phyloP scores from a whole-genome alignment of 83 land plant genomes.

The Thuja plicata region DNA sequence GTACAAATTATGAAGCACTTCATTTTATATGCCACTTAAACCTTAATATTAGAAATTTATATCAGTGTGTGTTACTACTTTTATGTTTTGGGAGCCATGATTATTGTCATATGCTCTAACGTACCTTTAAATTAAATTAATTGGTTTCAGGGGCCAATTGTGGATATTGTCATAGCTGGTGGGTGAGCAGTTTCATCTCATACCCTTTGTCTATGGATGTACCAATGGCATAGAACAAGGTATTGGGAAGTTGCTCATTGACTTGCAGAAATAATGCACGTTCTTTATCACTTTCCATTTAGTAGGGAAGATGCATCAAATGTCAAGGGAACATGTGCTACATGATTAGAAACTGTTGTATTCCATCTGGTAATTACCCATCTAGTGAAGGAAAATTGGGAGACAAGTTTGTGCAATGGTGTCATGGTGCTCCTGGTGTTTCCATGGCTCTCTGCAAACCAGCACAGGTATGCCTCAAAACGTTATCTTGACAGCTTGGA shows the following conservation, averaged over 20 bases:
- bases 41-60: background rate
- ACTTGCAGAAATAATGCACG: constrained; percentile 74
- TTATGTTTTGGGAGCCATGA: background rate
- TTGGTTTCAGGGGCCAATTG: constrained; percentile 43
- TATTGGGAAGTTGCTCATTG: constrained; percentile 92
- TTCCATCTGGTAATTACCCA: constrained; percentile 56
- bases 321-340: constrained; percentile 55
- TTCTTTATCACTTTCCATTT: constrained; percentile 59
- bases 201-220: constrained; percentile 65
- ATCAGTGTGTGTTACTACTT: background rate
- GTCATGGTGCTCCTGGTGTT: constrained; percentile 70
- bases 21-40: background rate
- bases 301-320: constrained; percentile 38
- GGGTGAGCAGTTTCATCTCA: constrained; percentile 63
- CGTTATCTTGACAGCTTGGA: background rate
- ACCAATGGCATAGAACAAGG: constrained; percentile 65
- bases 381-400: constrained; percentile 56
- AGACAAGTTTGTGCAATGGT: constrained; percentile 77
- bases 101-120: background rate
- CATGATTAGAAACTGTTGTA: constrained; percentile 59
- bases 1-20: background rate
- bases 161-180: constrained; percentile 67
- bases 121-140: background rate
- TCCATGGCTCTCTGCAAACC: constrained; percentile 74
- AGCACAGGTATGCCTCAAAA: constrained; percentile 47